phyloP scores from a whole-genome alignment of 768 basidiomycete species.

The Suillus luteus region DNA sequence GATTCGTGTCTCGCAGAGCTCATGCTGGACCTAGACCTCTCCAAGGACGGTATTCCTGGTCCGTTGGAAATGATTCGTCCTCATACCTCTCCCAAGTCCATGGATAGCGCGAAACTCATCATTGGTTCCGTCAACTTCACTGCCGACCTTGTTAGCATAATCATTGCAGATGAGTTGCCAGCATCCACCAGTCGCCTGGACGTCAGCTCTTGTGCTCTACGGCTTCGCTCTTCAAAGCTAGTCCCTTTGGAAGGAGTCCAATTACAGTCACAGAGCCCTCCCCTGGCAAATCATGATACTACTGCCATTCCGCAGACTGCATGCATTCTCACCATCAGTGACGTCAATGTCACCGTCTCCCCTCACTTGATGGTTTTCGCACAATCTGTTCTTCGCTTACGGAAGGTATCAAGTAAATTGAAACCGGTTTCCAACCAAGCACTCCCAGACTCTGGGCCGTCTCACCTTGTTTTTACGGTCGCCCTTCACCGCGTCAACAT shows the following conservation, averaged over 20 bases:
- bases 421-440: constrained; percentile 1
- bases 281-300: constrained; percentile 16
- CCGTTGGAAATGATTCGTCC: constrained; percentile 28
- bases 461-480: constrained; percentile 41
- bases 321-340: constrained; percentile 41
- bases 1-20: constrained; percentile 38
- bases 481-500: constrained; percentile 48
- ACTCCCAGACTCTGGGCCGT: constrained; percentile 14
- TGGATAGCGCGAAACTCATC: constrained; percentile 8
- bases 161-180: constrained; percentile 15
- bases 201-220: constrained; percentile 20
- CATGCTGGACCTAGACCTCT: constrained; percentile 47
- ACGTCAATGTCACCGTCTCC: constrained; percentile 45
- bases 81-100: constrained; percentile 11
- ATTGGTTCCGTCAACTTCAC: constrained; percentile 23
- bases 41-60: constrained; percentile 28
- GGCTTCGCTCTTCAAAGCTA: constrained; percentile 21
- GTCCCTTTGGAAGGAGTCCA: constrained; percentile 11
- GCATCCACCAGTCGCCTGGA: constrained; percentile 21
- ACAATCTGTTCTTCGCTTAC: constrained; percentile 55
- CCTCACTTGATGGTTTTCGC: constrained; percentile 64
- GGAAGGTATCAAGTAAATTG: constrained; percentile 35
- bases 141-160: constrained; percentile 14
- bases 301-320: constrained; percentile 22
- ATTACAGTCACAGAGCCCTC: constrained; percentile 17